Percentiles rank a stretch among this genome's conserved stretches.
Evolutionary conservation across 495 filamentous ascomycete genomes (phyloP).

Genomic region (Lasiosphaeria miniovina): DNA sequence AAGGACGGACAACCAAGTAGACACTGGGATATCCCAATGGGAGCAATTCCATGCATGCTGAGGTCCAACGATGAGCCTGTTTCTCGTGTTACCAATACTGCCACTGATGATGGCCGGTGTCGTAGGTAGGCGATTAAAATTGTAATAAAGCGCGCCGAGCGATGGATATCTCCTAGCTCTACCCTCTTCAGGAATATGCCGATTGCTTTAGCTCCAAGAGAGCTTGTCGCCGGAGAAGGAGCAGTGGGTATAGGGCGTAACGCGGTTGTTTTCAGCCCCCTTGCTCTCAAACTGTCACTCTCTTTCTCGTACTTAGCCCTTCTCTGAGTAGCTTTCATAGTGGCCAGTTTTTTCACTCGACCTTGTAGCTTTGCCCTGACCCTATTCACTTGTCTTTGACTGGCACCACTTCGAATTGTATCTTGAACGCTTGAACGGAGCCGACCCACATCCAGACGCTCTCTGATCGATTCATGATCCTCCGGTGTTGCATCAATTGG

Average conservation of each 20-base stretch:
- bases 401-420: background rate
- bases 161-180: background rate
- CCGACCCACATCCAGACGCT: background rate
- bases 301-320: background rate
- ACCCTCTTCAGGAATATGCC: background rate
- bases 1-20: background rate
- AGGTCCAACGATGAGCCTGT: background rate
- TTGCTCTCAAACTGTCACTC: background rate
- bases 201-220: background rate
- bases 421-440: background rate
- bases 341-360: background rate
- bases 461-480: background rate
- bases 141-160: background rate
- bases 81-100: background rate
- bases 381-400: background rate
- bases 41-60: background rate
- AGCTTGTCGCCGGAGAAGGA: background rate
- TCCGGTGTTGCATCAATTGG: background rate
- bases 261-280: background rate
- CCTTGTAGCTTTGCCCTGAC: background rate
- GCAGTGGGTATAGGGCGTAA: background rate
- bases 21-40: background rate
- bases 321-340: background rate
- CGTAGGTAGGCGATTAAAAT: background rate
- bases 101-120: background rate